Evolutionary conservation across 495 filamentous ascomycete species (phyloP), one percentile per base, ranked within the genome.

Genomic region (Aspergillus biplanus): DNA sequence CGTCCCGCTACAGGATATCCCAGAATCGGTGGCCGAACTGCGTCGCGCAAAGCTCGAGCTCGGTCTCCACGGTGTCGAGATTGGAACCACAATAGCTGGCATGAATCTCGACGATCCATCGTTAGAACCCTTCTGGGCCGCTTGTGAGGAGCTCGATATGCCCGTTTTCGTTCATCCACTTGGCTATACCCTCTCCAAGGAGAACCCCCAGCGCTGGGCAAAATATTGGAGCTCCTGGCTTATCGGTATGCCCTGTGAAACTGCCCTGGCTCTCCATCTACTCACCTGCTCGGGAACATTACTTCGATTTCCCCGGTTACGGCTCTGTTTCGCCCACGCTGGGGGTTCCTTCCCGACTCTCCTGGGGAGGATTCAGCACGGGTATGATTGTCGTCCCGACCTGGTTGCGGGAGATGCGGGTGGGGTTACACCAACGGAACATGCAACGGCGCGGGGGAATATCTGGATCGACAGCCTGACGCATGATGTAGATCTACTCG

Each of bases 401-500:
- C 61, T 70, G 9, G 68, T 70, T 1, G 68, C 68, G 0, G 60
- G 62, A 47, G 57, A 66, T 50, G 59, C 68, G 5, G 52, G 63
- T 2, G 68, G 65, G 5, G 49, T 70, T 12, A 66, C 63, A 0
- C 68, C 68, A 6, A 55, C 62, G 35, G 59, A 57, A 5, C 67
- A 68, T 60, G 34, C 62, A 8, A 60, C 62, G 9, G 58, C 55
- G 2, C 63, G 65, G 6, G 65, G 66, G 18, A 70, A 70, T 55
- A 70, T 70, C 21, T 70, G 68, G 65, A 61, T 70, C 44, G 68
- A 70, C 33, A 70, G 68, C 44, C 48, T 70, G 47, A 64, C 67
- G 6, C 68, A 70, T 50, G 68, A 70, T 33, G 63, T 58, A 0
- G 68, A 70, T 33, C 53, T 70, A 9, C 54, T 70, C 9, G 32